These are phyloP conservation scores for Aegilops bicornis DNA, from an alignment of 176 grass and related monocot species.

Conservation along the genomic window DNA sequence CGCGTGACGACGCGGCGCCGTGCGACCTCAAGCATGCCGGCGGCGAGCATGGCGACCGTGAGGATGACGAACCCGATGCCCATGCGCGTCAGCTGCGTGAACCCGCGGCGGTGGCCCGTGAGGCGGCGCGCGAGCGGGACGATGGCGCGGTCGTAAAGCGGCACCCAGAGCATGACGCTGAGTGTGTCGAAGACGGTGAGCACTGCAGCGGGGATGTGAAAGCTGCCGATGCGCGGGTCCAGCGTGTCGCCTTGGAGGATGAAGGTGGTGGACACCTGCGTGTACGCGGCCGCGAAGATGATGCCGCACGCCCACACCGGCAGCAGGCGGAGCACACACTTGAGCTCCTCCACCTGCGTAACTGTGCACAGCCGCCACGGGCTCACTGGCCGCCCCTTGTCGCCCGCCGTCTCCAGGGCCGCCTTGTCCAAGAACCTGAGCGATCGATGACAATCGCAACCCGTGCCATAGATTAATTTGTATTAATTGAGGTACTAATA, in stretches of 20 bases:
- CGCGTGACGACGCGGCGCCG: constrained; percentile 30
- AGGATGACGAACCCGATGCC: constrained; percentile 45
- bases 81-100: constrained; percentile 54
- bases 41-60: constrained; percentile 29
- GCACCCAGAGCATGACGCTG: constrained; percentile 62
- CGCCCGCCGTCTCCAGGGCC: constrained; percentile 15
- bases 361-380: constrained; percentile 76
- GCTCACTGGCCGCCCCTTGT: constrained; percentile 7
- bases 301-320: constrained; percentile 54
- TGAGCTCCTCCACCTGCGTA: constrained; percentile 89
- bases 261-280: constrained; percentile 51
- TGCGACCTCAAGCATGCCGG: constrained; percentile 33
- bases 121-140: constrained; percentile 33
- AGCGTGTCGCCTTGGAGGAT: constrained; percentile 54
- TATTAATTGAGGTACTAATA: too few relatives aligned
- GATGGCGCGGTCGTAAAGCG: constrained; percentile 42
- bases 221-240: constrained; percentile 43
- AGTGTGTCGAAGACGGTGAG: constrained; percentile 62
- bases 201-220: constrained; percentile 44
- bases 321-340: constrained; percentile 48
- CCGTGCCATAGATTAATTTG: too few relatives aligned
- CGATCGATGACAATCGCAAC: not conserved
- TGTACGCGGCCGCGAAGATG: constrained; percentile 45
- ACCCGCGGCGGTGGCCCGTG: constrained; percentile 28
- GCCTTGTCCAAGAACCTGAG: constrained; percentile 63